A percentile compares a stretch with the other conserved stretches of the same genome.
Conservation (phyloP, 495 filamentous ascomycete species). For the Trichoderma erinaceum region DNA sequence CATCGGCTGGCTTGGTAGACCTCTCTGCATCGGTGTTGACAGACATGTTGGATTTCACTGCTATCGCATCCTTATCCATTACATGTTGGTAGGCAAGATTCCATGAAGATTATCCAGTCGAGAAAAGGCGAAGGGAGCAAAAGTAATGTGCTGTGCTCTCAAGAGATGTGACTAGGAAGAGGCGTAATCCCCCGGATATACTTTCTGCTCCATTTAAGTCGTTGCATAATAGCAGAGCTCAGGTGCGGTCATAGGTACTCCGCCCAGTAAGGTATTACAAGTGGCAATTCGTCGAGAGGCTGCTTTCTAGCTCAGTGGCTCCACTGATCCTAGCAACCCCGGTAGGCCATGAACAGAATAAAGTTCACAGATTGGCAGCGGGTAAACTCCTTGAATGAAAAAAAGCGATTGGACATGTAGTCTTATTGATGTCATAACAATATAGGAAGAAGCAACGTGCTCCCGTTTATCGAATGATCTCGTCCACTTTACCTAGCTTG, state of each 20-base stretch:
- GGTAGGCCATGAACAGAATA: too few relatives aligned
- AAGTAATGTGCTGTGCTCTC: neutral
- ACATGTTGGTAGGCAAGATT: constrained; percentile 16
- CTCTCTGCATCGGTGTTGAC: neutral
- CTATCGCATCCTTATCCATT: constrained; percentile 23
- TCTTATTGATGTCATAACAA: too few relatives aligned
- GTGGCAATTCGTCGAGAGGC: neutral
- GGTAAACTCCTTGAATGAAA: too few relatives aligned
- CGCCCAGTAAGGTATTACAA: neutral
- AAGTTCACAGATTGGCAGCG: too few relatives aligned
- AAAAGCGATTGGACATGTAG: too few relatives aligned
- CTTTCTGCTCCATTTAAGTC: neutral
- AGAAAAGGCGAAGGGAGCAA: neutral
- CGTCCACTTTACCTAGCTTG: too few relatives aligned
- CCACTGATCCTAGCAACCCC: neutral
- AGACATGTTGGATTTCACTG: constrained; percentile 21
- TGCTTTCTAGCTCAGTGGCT: neutral
- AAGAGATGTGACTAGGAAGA: neutral
- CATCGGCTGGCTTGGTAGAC: constrained; percentile 18
- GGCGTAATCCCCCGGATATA: neutral
- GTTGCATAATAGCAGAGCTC: neutral
- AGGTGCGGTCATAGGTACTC: neutral
- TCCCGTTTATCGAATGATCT: too few relatives aligned
- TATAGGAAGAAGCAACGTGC: too few relatives aligned
- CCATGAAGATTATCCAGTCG: neutral